Percentiles rank a stretch among this genome's conserved stretches.
Evolutionary conservation across 2,329 filamentous ascomycete genomes (phyloP).

Genomic region (Pseudocercospora macadamiae): DNA sequence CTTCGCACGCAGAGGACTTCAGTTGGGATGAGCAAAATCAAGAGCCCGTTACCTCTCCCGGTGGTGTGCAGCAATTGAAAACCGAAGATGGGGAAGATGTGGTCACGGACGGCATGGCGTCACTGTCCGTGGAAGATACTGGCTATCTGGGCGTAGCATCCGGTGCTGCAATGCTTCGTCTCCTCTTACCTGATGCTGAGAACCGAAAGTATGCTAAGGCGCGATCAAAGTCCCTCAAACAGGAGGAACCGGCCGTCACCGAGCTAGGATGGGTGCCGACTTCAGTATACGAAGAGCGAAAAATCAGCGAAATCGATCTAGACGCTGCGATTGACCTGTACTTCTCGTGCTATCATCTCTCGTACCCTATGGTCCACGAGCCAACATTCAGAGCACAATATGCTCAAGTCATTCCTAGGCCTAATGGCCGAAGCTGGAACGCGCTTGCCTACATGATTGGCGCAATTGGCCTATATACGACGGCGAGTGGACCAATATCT

Average conservation of each 20-base stretch:
- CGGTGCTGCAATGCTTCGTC: conserved; percentile 49
- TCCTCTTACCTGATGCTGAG: conserved; percentile 30
- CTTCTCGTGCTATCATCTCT: conserved; percentile 51
- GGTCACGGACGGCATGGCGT: conserved; percentile 38
- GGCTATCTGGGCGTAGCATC: conserved; percentile 54
- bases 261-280: conserved; percentile 29
- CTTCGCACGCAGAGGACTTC: conserved; percentile 31
- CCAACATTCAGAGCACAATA: conserved; percentile 53
- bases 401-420: conserved; percentile 47
- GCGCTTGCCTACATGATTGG: conserved; percentile 51
- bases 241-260: conserved; percentile 2
- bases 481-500: conserved; percentile 41
- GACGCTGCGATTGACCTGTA: conserved; percentile 45
- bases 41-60: conserved; percentile 6
- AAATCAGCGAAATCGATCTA: conserved; percentile 35
- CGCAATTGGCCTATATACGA: conserved; percentile 50
- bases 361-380: conserved; percentile 54
- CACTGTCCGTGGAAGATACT: conserved; percentile 39
- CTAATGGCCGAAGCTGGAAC: conserved; percentile 48
- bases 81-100: conserved; percentile 19
- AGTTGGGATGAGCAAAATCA: conserved; percentile 34
- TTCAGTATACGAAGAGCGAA: conserved; percentile 26
- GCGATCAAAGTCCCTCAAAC: conserved; percentile 1
- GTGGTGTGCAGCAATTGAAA: conserved; percentile 11
- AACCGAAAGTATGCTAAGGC: conserved; percentile 14